These are phyloP conservation scores for Phytophthora tubulina DNA, from an alignment of 352 stramenopile genomes.

Conservation along the genomic window DNA sequence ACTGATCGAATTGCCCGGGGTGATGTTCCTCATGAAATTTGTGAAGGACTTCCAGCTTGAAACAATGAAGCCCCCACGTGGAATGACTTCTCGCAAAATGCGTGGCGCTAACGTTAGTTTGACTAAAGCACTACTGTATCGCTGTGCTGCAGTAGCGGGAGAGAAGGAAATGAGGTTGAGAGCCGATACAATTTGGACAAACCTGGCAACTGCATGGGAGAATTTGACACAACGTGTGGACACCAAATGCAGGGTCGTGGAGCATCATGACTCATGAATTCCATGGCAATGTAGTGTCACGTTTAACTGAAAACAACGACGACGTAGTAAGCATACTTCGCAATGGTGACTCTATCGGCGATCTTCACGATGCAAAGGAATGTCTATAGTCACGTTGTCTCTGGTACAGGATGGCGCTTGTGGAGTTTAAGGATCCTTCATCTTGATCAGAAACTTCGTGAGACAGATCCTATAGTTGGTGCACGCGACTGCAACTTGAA, in stretches of 20 bases:
- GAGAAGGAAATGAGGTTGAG: no score
- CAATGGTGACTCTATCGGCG: constrained; percentile 36
- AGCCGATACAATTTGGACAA: no score
- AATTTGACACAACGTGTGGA: no score
- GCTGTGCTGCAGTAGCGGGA: no score
- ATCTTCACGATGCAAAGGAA: constrained; percentile 41
- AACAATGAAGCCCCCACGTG: constrained; percentile 29
- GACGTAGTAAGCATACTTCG: constrained; percentile 6
- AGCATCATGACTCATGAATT: no score
- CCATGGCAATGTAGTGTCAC: no score
- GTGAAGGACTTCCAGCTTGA: constrained; percentile 33
- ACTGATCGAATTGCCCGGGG: constrained; percentile 17
- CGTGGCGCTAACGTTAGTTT: background rate
- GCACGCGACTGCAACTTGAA: no score
- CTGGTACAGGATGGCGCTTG: constrained; percentile 46
- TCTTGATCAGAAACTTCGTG: constrained; percentile 41
- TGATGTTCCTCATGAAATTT: constrained; percentile 35
- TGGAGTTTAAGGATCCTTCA: constrained; percentile 31
- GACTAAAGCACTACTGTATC: no score
- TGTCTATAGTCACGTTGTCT: constrained; percentile 50
- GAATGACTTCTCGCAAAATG: constrained; percentile 42
- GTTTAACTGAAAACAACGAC: no score
- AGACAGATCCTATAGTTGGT: constrained; percentile 13
- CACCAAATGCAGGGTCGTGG: no score
- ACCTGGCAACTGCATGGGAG: no score